Conservation (phyloP, 192 early-diverging fungal genomes). For the Coemansia sp. region DNA sequence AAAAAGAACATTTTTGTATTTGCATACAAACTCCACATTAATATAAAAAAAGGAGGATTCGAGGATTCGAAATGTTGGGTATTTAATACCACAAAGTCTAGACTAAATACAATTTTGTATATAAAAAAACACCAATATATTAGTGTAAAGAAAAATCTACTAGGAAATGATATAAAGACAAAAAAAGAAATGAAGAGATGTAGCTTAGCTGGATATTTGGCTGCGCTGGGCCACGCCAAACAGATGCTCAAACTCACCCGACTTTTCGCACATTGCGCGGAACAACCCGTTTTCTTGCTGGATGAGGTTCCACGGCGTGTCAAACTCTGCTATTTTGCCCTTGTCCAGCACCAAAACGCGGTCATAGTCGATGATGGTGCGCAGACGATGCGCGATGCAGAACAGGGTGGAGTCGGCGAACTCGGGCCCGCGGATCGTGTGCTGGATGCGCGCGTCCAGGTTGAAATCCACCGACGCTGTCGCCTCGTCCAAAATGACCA, state of each 20-base stretch:
- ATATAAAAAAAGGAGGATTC: too few species aligned
- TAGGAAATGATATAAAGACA: neutral
- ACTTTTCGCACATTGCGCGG: constrained; percentile 77
- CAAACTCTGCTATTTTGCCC: constrained; percentile 79
- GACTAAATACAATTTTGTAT: too few species aligned
- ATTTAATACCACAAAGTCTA: too few species aligned
- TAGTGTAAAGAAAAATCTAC: neutral
- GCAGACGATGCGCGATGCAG: constrained; percentile 88
- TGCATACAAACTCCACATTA: neutral
- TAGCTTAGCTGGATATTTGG: too few species aligned
- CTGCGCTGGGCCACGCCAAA: constrained; percentile 33
- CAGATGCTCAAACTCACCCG: constrained; percentile 74
- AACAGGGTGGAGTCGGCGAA: constrained; percentile 75
- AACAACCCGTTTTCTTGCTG: constrained; percentile 62
- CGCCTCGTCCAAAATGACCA: constrained; percentile 87
- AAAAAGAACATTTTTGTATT: neutral
- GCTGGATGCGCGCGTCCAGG: constrained; percentile 86
- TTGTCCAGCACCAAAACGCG: constrained; percentile 78
- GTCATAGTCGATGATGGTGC: constrained; percentile 86
- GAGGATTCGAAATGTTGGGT: too few species aligned
- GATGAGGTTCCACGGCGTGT: constrained; percentile 73
- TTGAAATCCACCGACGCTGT: constrained; percentile 87
- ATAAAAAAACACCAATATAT: too few species aligned
- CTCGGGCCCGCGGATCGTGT: constrained; percentile 75
- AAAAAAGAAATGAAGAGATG: neutral